These are phyloP conservation scores for Angomonas ambiguus DNA, from an alignment of 208 protist species.

Conservation along the genomic window DNA sequence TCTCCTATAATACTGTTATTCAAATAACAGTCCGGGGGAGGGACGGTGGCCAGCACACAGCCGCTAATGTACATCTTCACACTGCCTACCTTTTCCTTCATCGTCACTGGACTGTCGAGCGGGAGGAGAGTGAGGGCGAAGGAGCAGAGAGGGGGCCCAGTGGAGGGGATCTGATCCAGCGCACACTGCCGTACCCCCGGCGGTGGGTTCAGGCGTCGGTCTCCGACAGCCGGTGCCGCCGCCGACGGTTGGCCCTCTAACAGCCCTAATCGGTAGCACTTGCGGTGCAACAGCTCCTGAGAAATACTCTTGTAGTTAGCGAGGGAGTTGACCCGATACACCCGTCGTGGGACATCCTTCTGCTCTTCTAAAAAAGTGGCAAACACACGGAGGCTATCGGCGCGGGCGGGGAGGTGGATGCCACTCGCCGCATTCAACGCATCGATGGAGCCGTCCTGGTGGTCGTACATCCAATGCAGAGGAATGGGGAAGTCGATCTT, in stretches of 20 bases:
- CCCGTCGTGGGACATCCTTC: constrained; percentile 27
- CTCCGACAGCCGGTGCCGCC: background rate
- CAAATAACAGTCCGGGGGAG: constrained; percentile 49
- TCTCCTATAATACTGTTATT: constrained; percentile 73
- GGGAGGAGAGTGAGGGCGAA: constrained; percentile 45
- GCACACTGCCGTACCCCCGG: background rate
- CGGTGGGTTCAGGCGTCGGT: background rate
- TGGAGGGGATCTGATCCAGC: background rate
- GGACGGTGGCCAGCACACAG: constrained; percentile 59
- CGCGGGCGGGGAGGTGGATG: constrained; percentile 31
- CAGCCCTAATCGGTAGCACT: constrained; percentile 41
- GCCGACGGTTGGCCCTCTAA: constrained; percentile 17
- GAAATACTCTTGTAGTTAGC: constrained; percentile 65
- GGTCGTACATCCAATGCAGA: constrained; percentile 48
- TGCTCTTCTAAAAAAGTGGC: constrained; percentile 74
- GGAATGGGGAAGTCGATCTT: constrained; percentile 57
- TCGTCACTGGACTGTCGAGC: constrained; percentile 48
- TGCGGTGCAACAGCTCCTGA: constrained; percentile 62
- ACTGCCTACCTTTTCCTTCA: constrained; percentile 27
- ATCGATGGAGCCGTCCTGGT: constrained; percentile 30
- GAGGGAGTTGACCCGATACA: constrained; percentile 58
- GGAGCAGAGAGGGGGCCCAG: background rate
- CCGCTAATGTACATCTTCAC: constrained; percentile 50
- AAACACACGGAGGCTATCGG: constrained; percentile 68
- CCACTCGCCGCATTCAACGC: constrained; percentile 48